Evolutionary conservation across 257 asterid species (phyloP).

Genomic region (Jasminum sambac): DNA sequence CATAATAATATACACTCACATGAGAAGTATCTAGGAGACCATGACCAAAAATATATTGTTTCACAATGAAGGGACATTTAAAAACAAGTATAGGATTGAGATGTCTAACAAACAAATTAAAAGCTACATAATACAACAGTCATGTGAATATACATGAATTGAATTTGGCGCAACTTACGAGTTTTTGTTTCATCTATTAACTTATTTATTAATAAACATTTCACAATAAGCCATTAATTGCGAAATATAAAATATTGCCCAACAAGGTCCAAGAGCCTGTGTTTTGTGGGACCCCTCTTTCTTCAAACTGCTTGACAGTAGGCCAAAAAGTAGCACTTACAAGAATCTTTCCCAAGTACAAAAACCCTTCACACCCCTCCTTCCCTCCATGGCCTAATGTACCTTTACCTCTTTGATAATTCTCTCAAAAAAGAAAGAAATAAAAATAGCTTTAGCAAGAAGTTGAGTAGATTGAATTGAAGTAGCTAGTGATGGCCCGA

Average conservation of each 20-base stretch:
- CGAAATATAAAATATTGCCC: neutral
- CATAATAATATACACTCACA: slow-evolving; percentile 33
- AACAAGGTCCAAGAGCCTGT: slow-evolving; percentile 11
- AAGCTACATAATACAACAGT: slow-evolving; percentile 21
- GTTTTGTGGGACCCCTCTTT: slow-evolving; percentile 38
- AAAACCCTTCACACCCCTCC: neutral
- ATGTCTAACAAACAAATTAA: slow-evolving; percentile 22
- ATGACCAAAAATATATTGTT: slow-evolving; percentile 31
- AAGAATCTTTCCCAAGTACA: neutral
- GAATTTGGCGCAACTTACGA: slow-evolving; percentile 41
- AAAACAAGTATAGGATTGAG: slow-evolving; percentile 8
- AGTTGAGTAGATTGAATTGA: neutral
- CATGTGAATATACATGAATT: slow-evolving; percentile 33
- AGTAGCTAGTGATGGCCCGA: slow-evolving; percentile 41
- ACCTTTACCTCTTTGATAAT: neutral
- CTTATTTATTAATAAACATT: slow-evolving; percentile 23
- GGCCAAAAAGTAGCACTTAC: slow-evolving; percentile 5
- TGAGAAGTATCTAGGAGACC: slow-evolving; percentile 36
- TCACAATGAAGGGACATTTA: slow-evolving; percentile 12
- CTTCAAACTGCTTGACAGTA: slow-evolving; percentile 18
- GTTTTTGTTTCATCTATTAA: slow-evolving; percentile 21
- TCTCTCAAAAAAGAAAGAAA: neutral
- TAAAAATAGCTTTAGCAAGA: neutral
- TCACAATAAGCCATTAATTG: neutral
- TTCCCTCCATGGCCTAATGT: neutral